Evolutionary conservation across 2,329 filamentous ascomycete species (phyloP).

Genomic region (Alternaria brassicae): DNA sequence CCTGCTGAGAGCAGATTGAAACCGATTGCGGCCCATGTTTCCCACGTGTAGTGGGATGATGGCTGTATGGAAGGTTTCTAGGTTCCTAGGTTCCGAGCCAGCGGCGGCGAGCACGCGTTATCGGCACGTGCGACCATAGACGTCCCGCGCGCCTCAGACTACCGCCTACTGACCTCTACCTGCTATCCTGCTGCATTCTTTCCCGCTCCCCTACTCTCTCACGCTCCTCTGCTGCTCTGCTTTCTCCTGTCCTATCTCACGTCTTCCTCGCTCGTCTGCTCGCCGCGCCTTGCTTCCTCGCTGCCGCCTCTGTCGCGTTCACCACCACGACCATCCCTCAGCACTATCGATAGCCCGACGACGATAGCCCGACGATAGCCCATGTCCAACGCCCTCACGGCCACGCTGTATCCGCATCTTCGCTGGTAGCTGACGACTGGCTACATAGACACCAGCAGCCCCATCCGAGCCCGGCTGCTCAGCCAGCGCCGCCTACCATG

Average conservation of each 20-base stretch:
- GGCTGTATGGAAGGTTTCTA: background rate
- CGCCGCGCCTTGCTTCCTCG: slow-evolving; percentile 5
- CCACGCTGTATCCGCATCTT: slow-evolving; percentile 49
- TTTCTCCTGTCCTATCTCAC: background rate
- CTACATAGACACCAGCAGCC: slow-evolving; percentile 12
- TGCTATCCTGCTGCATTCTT: background rate
- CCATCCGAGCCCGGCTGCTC: slow-evolving; percentile 34
- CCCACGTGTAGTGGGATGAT: background rate
- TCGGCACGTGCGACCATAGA: slow-evolving; percentile 1
- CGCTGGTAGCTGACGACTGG: slow-evolving; percentile 42
- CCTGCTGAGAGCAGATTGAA: background rate
- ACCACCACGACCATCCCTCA: slow-evolving; percentile 2
- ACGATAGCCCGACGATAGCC: slow-evolving; percentile 30
- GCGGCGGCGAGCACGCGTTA: slow-evolving; percentile 11
- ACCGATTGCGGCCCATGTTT: background rate
- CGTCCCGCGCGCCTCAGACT: background rate
- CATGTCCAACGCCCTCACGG: slow-evolving; percentile 50
- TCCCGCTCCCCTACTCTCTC: background rate
- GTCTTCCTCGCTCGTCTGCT: background rate
- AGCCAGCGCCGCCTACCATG: slow-evolving; percentile 46
- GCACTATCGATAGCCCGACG: slow-evolving; percentile 18
- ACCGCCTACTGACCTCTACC: slow-evolving; percentile 1
- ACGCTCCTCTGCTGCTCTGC: background rate
- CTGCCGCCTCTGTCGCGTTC: slow-evolving; percentile 12
- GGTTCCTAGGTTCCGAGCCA: background rate